These are phyloP conservation scores for Melampsora larici-populina DNA, from an alignment of 1,284 basidiomycete species.

Conservation along the genomic window DNA sequence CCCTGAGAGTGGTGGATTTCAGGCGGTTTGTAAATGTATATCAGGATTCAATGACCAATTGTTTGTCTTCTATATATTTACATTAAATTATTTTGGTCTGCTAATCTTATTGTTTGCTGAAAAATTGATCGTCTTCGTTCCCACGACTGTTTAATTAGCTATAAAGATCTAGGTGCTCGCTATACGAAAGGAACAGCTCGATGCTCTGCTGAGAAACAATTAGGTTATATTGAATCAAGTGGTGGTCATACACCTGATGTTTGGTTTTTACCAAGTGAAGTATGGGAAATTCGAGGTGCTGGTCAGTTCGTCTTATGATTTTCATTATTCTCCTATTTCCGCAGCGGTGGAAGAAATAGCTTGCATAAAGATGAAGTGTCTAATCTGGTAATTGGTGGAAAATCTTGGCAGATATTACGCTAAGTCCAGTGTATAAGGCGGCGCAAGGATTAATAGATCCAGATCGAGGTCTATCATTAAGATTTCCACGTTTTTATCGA, in stretches of 20 bases:
- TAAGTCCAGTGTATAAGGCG: slow-evolving; percentile 82
- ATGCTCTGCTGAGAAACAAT: slow-evolving; percentile 45
- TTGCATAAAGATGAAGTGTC: slow-evolving; percentile 62
- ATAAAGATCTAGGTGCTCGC: slow-evolving; percentile 30
- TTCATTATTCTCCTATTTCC: neutral
- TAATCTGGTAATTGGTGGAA: neutral
- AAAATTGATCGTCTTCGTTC: no score
- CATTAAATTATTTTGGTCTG: slow-evolving; percentile 45
- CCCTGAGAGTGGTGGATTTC: slow-evolving; percentile 64
- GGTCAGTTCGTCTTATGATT: neutral
- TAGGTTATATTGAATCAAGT: slow-evolving; percentile 43
- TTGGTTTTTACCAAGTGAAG: slow-evolving; percentile 78
- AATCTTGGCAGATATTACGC: slow-evolving; percentile 60
- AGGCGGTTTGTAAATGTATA: slow-evolving; percentile 78
- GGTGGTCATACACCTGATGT: slow-evolving; percentile 72
- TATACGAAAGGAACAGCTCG: neutral
- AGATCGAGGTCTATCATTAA: slow-evolving; percentile 61
- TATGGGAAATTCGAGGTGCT: slow-evolving; percentile 53
- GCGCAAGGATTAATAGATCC: slow-evolving; percentile 67
- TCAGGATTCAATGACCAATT: slow-evolving; percentile 81
- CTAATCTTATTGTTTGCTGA: slow-evolving; percentile 29
- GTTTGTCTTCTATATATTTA: slow-evolving; percentile 62
- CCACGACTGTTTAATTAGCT: neutral
- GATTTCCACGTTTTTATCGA: slow-evolving; percentile 55
- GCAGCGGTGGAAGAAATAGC: slow-evolving; percentile 68